Base-by-base conservation (phyloP, 768 basidiomycete species). In the Phanerochaete carnosa region DNA sequence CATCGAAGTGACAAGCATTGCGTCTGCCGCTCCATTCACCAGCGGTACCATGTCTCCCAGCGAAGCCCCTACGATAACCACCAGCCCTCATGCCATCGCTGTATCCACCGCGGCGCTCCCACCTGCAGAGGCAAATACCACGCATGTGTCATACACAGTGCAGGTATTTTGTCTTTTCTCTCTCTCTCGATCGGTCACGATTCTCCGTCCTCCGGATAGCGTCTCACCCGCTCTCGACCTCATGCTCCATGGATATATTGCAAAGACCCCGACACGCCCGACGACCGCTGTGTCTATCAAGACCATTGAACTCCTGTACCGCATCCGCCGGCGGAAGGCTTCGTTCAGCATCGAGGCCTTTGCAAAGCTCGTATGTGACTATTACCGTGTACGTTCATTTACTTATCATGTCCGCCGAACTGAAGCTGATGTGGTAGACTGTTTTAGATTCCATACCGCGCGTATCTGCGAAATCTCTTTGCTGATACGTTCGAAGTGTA, bases 401-500 rank as follows among this genome's bases (percentile, higher is more conserved):
- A n/a, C n/a, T n/a, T n/a, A n/a, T n/a, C n/a, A 25, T 7, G 15
- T 16, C 30, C n/a, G 3, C 19, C n/a, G n/a, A 32, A 5, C 46
- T 26, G 8, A 3, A 46, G 5, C 16, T 30, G 13, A 5, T 8
- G 16, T 43, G n/a, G 7, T 23, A n/a, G 16, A 43, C 9, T 35
- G 23, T 28, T 25, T 56, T 43, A 76, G 71, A 62, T 71, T 1
- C 64, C 73, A 2, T 77, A 73, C 57, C 60, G 52, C 12, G 65
- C 59, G 8, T 47, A 37, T 2, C 68, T 65, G 52, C 64, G 70
- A 2, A 61, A 45, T 2, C 59, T 66, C n/a, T 64, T 81, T 25
- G 65, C 72, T 1, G 65, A 73, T 29, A 62, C 74, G 7, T 77
- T 74, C 55, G 75, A 79, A 55, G 49, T 72, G 0, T 80, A 76